These are phyloP conservation scores for Neofusicoccum sp. DNA, from an alignment of 2,329 filamentous ascomycete genomes.

Conservation along the genomic window DNA sequence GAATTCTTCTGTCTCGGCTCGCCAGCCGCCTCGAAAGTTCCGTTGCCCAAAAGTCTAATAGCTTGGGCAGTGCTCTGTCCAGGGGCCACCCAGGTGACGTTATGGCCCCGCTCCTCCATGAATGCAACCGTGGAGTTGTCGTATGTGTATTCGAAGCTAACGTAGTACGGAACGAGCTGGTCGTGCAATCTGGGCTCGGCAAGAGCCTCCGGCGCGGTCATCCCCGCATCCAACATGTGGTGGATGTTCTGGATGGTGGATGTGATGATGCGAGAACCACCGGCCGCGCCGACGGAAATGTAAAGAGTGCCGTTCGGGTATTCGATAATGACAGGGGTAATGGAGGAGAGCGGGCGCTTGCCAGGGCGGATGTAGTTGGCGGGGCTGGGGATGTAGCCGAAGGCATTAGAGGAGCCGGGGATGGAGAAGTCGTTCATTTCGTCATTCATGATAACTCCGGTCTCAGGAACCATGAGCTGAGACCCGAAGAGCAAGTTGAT, in stretches of 20 bases:
- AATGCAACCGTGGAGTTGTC: constrained; percentile 63
- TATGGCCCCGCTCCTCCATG: constrained; percentile 65
- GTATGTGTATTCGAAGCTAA: constrained; percentile 67
- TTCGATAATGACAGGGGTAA: constrained; percentile 76
- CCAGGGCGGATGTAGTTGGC: constrained; percentile 78
- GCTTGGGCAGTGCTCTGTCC: constrained; percentile 70
- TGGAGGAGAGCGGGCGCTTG: constrained; percentile 81
- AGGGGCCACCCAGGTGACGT: constrained; percentile 65
- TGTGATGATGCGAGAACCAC: constrained; percentile 81
- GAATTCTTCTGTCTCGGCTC: constrained; percentile 74
- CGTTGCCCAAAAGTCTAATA: constrained; percentile 59
- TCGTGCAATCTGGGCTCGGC: constrained; percentile 71
- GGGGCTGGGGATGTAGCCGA: constrained; percentile 77
- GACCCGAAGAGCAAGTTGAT: constrained; percentile 85
- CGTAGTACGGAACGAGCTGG: constrained; percentile 71
- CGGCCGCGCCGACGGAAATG: constrained; percentile 71
- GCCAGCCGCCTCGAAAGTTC: constrained; percentile 72
- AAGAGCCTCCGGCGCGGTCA: constrained; percentile 62
- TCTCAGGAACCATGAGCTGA: constrained; percentile 73
- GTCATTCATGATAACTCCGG: constrained; percentile 72
- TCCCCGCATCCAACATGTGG: constrained; percentile 65
- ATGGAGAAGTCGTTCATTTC: constrained; percentile 74
- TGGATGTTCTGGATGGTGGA: constrained; percentile 72
- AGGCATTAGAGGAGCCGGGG: constrained; percentile 72
- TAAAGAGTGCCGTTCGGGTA: constrained; percentile 63